Percentiles rank a stretch among this genome's conserved stretches.
phyloP scores from a whole-genome alignment of 805 yeast genomes.

The Saturnispora mendoncae region DNA sequence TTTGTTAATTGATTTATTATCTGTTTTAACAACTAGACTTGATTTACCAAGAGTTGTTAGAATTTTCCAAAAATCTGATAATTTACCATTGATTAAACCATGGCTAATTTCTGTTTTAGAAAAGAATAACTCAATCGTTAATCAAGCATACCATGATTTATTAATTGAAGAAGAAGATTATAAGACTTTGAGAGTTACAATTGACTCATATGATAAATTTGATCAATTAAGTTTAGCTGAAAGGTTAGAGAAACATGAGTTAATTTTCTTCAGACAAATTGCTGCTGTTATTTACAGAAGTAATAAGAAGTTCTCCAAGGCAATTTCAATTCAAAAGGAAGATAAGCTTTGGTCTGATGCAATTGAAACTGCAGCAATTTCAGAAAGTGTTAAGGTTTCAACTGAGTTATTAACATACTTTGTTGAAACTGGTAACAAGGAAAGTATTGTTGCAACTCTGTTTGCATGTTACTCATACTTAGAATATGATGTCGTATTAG shows the following conservation, averaged over 20 bases:
- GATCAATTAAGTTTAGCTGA: slow-evolving; percentile 89
- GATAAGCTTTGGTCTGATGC: slow-evolving; percentile 95
- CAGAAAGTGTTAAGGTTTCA: slow-evolving; percentile 71
- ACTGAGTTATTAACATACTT: slow-evolving; percentile 85
- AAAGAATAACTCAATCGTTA: slow-evolving; percentile 84
- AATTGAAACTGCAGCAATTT: slow-evolving; percentile 81
- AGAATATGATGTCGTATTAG: slow-evolving; percentile 75
- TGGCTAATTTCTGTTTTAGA: slow-evolving; percentile 86
- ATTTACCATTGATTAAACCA: slow-evolving; percentile 92
- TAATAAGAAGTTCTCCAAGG: slow-evolving; percentile 87
- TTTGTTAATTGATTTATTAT: slow-evolving; percentile 73
- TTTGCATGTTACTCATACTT: slow-evolving; percentile 78
- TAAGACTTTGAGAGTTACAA: slow-evolving; percentile 77
- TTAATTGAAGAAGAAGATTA: slow-evolving; percentile 95
- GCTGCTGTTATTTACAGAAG: slow-evolving; percentile 91
- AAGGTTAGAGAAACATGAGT: slow-evolving; percentile 83
- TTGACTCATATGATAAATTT: slow-evolving; percentile 84
- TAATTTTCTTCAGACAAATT: slow-evolving; percentile 90
- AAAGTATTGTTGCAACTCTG: slow-evolving; percentile 84
- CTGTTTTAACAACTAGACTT: slow-evolving; percentile 78
- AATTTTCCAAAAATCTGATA: slow-evolving; percentile 90
- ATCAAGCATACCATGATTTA: slow-evolving; percentile 90
- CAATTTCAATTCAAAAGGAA: slow-evolving; percentile 77
- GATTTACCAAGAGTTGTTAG: slow-evolving; percentile 93
- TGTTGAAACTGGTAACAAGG: slow-evolving; percentile 94